phyloP scores from a whole-genome alignment of 176 grass and related monocot species.

The Carex parvula region DNA sequence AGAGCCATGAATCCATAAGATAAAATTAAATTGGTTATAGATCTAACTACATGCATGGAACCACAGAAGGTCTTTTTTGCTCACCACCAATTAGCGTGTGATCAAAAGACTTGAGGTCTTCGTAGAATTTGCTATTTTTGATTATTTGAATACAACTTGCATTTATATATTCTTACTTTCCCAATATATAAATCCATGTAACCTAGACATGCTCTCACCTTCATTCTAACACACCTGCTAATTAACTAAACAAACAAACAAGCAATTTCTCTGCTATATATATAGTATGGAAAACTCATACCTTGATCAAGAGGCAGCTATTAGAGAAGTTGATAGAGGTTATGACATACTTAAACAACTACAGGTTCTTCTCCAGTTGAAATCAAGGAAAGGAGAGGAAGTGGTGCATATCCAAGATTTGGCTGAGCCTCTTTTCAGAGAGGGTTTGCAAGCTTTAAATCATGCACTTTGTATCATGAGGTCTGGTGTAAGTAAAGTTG shows the following conservation, averaged over 20 bases:
- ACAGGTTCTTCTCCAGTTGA: constrained; percentile 18
- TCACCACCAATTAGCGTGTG: background rate
- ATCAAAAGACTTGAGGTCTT: background rate
- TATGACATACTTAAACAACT: constrained; percentile 16
- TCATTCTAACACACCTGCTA: background rate
- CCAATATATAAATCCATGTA: background rate
- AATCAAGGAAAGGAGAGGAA: background rate
- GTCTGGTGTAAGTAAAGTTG: background rate
- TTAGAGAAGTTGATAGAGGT: constrained; percentile 20
- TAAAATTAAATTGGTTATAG: too few relatives aligned
- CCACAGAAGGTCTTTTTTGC: background rate
- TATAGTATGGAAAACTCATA: background rate
- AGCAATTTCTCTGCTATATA: background rate
- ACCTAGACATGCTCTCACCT: background rate
- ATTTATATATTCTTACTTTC: background rate
- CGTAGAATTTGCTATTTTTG: background rate
- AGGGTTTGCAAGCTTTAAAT: constrained; percentile 14
- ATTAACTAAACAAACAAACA: background rate
- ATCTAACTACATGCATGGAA: background rate
- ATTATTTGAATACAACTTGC: background rate
- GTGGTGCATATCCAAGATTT: background rate
- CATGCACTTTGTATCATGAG: constrained; percentile 21
- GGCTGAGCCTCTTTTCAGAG: constrained; percentile 22
- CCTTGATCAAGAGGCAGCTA: constrained; percentile 14
- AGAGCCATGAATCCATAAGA: background rate